A percentile compares a stretch with the other conserved stretches of the same genome.
These are phyloP conservation scores for Conoideocrella luteorostrata DNA, from an alignment of 2,329 filamentous ascomycete species.

Conservation along the genomic window DNA sequence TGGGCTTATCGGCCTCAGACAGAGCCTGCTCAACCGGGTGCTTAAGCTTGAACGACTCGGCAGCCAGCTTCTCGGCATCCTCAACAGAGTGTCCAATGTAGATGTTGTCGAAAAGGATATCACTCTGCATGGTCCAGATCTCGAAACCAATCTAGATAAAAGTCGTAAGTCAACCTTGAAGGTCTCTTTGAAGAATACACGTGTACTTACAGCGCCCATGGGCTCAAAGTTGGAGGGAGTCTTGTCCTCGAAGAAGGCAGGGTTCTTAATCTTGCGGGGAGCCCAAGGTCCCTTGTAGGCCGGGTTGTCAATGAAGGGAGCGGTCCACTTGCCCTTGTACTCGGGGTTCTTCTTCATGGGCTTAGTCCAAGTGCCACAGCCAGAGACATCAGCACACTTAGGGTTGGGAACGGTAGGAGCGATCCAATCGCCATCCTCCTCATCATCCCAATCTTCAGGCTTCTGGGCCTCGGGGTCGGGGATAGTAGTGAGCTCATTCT, in stretches of 20 bases:
- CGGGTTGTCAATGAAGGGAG: conserved; percentile 92
- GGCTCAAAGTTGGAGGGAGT: conserved; percentile 93
- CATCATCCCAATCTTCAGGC: conserved; percentile 98
- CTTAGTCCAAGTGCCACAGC: conserved; percentile 87
- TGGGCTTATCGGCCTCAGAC: conserved; percentile 74
- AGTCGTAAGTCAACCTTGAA: conserved; percentile 11
- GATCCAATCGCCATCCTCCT: conserved; percentile 98
- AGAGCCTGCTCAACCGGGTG: conserved; percentile 71
- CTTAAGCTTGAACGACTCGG: conserved; percentile 90
- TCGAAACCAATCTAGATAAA: conserved; percentile 79
- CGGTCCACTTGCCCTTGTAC: conserved; percentile 99
- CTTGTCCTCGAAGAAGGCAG: conserved; percentile 95
- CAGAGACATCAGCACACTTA: conserved; percentile 88
- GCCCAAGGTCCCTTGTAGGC: conserved; percentile 95
- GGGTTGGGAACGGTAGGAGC: conserved; percentile 87
- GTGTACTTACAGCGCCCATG: conserved; percentile 79
- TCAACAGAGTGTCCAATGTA: conserved; percentile 97
- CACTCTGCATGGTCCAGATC: conserved; percentile 99
- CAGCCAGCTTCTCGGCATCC: conserved; percentile 82
- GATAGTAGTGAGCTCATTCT: conserved; percentile 73
- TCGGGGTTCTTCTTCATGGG: conserved; percentile 90
- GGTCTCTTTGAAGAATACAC: conserved; percentile 4
- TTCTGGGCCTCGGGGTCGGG: conserved; percentile 93
- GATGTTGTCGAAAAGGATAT: conserved; percentile 99
- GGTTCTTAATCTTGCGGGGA: conserved; percentile 95